These are phyloP conservation scores for Penicillium cinerascens DNA, from an alignment of 495 filamentous ascomycete genomes.

Conservation along the genomic window DNA sequence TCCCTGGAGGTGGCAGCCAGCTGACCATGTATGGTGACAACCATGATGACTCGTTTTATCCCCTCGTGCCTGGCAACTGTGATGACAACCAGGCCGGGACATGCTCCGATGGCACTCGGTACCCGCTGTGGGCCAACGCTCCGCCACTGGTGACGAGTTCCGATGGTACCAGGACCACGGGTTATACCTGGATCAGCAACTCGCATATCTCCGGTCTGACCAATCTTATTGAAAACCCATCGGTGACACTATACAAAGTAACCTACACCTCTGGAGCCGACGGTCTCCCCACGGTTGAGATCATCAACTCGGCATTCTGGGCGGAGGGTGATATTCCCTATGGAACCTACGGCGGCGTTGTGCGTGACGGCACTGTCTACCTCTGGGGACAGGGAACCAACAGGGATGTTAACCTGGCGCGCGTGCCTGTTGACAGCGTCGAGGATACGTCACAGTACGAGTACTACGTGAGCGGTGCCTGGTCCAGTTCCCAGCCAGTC, in stretches of 20 bases:
- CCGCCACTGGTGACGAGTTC: slow-evolving; percentile 23
- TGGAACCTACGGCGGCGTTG: slow-evolving; percentile 27
- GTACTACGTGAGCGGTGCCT: slow-evolving; percentile 11
- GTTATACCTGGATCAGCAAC: slow-evolving; percentile 31
- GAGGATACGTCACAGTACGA: too few relatives aligned
- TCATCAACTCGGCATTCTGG: slow-evolving; percentile 24
- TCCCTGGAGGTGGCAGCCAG: neutral
- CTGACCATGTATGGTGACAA: slow-evolving; percentile 21
- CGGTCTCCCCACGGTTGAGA: slow-evolving; percentile 15
- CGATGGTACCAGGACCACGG: slow-evolving; percentile 9
- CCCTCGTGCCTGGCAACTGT: slow-evolving; percentile 18
- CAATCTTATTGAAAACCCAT: slow-evolving; percentile 15
- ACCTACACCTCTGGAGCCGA: slow-evolving; percentile 10
- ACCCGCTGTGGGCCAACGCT: slow-evolving; percentile 26
- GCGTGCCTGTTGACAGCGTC: slow-evolving; percentile 10
- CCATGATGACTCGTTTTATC: slow-evolving; percentile 23
- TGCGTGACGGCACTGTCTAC: slow-evolving; percentile 23
- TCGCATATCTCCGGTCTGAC: slow-evolving; percentile 20
- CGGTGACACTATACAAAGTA: slow-evolving; percentile 20
- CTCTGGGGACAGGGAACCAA: slow-evolving; percentile 22
- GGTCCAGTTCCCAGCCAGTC: slow-evolving; percentile 17
- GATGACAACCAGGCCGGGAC: slow-evolving; percentile 13
- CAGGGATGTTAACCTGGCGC: neutral
- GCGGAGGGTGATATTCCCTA: slow-evolving; percentile 21
- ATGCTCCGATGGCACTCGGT: slow-evolving; percentile 24